A percentile compares a stretch with the other conserved stretches of the same genome.
Evolutionary conservation across 768 basidiomycete species (phyloP).

Genomic region (Boletus pseudo-olivaceus): DNA sequence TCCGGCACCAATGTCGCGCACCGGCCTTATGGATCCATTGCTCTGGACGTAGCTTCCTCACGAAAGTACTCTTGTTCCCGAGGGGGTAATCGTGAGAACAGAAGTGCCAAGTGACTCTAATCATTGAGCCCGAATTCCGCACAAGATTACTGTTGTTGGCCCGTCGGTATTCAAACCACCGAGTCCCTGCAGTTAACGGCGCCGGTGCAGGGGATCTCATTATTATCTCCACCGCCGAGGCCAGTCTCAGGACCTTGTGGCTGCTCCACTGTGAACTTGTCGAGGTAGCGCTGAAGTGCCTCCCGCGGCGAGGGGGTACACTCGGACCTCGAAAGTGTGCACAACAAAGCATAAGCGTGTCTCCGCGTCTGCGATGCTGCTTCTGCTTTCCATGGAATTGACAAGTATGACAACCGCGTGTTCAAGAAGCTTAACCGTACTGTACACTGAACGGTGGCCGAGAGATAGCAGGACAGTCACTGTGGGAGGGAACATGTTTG

Average conservation of each 20-base stretch:
- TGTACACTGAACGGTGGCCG: not conserved
- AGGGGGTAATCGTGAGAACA: not conserved
- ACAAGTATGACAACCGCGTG: not conserved
- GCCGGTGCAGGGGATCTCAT: too few relatives aligned
- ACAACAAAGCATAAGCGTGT: not conserved
- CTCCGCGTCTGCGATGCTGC: not conserved
- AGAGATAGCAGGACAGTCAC: not conserved
- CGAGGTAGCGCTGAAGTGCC: not conserved
- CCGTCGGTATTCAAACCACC: not conserved
- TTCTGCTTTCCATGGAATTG: not conserved
- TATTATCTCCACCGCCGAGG: too few relatives aligned
- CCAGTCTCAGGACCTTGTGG: not conserved
- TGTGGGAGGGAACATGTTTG: not conserved
- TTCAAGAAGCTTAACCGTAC: not conserved
- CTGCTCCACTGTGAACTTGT: not conserved
- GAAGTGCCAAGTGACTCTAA: not conserved
- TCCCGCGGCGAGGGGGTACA: not conserved
- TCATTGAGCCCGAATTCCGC: not conserved
- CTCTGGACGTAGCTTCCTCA: not conserved
- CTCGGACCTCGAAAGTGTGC: not conserved
- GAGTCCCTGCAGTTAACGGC: not conserved
- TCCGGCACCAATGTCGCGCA: not conserved
- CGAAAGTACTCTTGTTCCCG: not conserved
- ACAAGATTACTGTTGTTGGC: not conserved
- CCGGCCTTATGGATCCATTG: not conserved